Conservation (phyloP, 2,329 filamentous ascomycete genomes). For the Daldinia sp. region DNA sequence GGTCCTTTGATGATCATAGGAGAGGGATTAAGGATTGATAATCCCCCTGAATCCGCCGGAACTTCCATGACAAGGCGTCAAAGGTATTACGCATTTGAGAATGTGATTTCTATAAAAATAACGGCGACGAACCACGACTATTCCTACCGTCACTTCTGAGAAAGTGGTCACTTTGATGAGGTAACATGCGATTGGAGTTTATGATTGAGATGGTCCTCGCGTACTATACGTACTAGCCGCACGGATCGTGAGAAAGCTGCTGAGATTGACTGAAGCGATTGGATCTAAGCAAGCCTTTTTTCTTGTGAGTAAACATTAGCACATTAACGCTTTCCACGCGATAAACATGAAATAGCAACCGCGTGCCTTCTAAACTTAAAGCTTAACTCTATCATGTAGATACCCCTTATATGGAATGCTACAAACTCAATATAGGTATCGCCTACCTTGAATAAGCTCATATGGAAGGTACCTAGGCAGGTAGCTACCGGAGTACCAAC, state of each 20-base stretch:
- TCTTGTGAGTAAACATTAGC: background rate
- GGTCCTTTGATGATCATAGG: conserved; percentile 60
- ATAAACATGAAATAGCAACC: background rate
- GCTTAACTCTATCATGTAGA: too few species aligned
- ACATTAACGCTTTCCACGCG: background rate
- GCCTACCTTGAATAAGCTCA: too few species aligned
- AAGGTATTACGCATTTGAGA: background rate
- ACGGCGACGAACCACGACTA: background rate
- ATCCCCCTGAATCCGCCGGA: conserved; percentile 29
- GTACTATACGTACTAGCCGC: too few species aligned
- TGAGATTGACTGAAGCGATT: too few species aligned
- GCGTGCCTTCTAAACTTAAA: background rate
- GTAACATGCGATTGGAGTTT: background rate
- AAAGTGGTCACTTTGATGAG: background rate
- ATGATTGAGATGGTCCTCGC: background rate
- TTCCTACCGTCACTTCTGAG: background rate
- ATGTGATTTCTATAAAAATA: background rate
- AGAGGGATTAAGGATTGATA: conserved; percentile 66
- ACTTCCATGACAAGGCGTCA: conserved; percentile 17
- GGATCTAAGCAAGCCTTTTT: background rate
- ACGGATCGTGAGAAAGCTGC: background rate
- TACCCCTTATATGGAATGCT: too few species aligned
- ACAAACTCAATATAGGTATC: too few species aligned
- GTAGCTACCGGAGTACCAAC: too few species aligned
- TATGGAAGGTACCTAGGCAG: too few species aligned